Percentiles rank a stretch among this genome's conserved stretches.
These are phyloP conservation scores for Naganishia randhawae DNA, from an alignment of 768 basidiomycete species.

Conservation along the genomic window DNA sequence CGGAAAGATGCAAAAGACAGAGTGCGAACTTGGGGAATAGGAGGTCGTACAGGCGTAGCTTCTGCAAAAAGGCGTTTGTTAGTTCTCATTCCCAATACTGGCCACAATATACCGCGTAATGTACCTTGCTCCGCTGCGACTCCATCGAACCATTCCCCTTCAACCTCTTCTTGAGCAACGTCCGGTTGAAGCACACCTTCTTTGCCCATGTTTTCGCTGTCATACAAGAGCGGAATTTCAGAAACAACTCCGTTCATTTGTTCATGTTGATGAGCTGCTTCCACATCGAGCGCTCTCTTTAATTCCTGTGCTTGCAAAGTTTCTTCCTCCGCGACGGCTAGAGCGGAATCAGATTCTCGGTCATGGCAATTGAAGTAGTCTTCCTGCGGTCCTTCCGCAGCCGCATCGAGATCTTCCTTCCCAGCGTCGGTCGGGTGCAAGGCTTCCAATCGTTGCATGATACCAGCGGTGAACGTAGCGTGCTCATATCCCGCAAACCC, in stretches of 20 bases:
- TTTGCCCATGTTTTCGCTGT: not conserved
- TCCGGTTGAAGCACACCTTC: slow-evolving; percentile 4
- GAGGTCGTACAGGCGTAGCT: slow-evolving; percentile 14
- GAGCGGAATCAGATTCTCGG: not conserved
- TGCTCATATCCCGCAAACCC: slow-evolving; percentile 11
- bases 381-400: not conserved
- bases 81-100: not conserved
- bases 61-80: not conserved
- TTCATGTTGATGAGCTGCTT: slow-evolving; percentile 9
- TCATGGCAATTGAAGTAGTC: slow-evolving; percentile 19
- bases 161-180: slow-evolving; percentile 17
- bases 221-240: not conserved
- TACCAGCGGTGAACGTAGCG: not conserved
- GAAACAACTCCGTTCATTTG: not conserved
- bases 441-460: slow-evolving; percentile 10
- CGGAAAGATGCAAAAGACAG: slow-evolving; percentile 96
- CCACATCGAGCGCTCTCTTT: not conserved
- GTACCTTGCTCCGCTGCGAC: not conserved
- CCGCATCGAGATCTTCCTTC: not conserved
- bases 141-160: slow-evolving; percentile 20
- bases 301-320: slow-evolving; percentile 10
- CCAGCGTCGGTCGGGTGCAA: not conserved
- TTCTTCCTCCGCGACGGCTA: not conserved
- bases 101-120: not conserved
- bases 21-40: slow-evolving; percentile 59